Percentiles rank a stretch among this genome's conserved stretches.
These are phyloP conservation scores for Orychophragmus violaceus DNA, from an alignment of 345 rosid genomes.

Conservation along the genomic window DNA sequence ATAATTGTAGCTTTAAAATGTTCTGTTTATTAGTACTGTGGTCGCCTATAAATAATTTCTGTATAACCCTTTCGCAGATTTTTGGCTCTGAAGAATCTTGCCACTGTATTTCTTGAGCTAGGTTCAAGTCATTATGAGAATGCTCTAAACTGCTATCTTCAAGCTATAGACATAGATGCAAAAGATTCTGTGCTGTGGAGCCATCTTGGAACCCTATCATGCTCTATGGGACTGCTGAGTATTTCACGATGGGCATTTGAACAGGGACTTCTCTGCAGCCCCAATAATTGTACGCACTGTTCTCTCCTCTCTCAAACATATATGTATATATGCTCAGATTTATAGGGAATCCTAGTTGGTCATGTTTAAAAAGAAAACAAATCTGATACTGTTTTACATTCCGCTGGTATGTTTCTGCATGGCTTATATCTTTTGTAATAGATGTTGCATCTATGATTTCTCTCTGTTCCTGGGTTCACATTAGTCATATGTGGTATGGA, in stretches of 20 bases:
- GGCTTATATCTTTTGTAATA: background rate
- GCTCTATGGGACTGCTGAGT: conserved; percentile 88
- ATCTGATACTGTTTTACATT: background rate
- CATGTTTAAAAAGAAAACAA: background rate
- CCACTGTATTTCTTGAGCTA: conserved; percentile 82
- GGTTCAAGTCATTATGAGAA: conserved; percentile 74
- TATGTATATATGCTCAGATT: background rate
- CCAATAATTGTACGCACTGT: conserved; percentile 71
- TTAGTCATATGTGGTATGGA: background rate
- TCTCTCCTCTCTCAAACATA: background rate
- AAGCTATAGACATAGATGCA: conserved; percentile 94
- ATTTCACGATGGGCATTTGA: conserved; percentile 98
- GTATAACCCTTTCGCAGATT: conserved; percentile 47
- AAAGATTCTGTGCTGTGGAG: conserved; percentile 98
- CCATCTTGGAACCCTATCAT: conserved; percentile 93
- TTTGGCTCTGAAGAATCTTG: conserved; percentile 92
- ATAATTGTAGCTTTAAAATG: background rate
- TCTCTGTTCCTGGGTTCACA: conserved; percentile 5
- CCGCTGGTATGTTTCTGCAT: background rate
- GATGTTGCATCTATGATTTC: background rate
- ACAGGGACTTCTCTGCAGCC: conserved; percentile 98
- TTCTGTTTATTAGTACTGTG: background rate
- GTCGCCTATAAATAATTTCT: background rate
- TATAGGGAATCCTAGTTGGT: background rate
- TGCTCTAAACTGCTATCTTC: conserved; percentile 89